Evolutionary conservation across 176 grass and related monocot species (phyloP), one percentile per base, ranked within the genome.

Genomic region (Eremochloa ophiuroides): DNA sequence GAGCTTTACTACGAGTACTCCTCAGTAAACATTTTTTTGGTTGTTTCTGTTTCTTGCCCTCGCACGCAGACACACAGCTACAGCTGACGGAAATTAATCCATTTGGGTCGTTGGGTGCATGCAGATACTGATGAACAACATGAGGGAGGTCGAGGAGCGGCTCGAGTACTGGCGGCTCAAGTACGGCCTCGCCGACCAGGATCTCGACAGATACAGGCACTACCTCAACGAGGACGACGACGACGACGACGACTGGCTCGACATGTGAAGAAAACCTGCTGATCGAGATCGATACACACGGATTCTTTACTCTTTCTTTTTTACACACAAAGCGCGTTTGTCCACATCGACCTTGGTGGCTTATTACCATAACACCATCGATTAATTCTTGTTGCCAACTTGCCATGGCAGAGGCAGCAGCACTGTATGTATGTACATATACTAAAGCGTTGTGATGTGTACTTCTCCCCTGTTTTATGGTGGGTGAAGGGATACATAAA

Each of bases 141-240:
- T 89, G 77, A 68, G 63, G 42, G 87, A 85, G 77, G 64, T 77
- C 10, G 87, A 89, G 77, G 71, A 75, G 34, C 69, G 53, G 82
- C 82, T 89, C 10, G 82, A 85, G 53, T 85, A 89, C 71, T 89
- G 87, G 87, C 62, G 87, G 8, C 73, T 33, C 41, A 76, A 31
- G 42, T 87, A 87, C 75, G 81, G 68, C 43, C 76, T 88, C 28
- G n/a, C 10, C 8, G 68, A 84, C 68, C 42, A 83, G 42, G 85
- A 87, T 7, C 75, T 66, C 7, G 79, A 87, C 65, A 76, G 12
- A 14, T 87, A 87, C 85, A 48, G 73, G 31, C 14, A 27, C 73
- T 31, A 64, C 79, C 23, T 87, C 65, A 64, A 77, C 26, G 65
- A 77, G 2, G 37, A 70, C 29, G 79, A 82, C 55, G 85, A 77